Percentiles rank a stretch among this genome's conserved stretches.
phyloP scores from a whole-genome alignment of 176 grass and related monocot species.

The sorghum (Sorghum bicolor) region DNA sequence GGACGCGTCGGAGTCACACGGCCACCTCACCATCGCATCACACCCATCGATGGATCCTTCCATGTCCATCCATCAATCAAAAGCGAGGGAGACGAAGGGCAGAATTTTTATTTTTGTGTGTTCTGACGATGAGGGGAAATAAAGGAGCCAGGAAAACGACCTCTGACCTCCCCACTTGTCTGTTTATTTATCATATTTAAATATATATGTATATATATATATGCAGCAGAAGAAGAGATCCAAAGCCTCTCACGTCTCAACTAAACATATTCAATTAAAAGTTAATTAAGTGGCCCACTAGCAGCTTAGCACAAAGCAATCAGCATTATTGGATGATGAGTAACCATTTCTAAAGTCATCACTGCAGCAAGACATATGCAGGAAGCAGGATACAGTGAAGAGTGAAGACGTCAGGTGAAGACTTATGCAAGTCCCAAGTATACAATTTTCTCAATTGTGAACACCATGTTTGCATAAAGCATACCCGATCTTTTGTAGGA shows the following conservation, averaged over 20 bases:
- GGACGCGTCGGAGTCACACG: neutral
- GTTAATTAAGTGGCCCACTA: neutral
- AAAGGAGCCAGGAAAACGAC: constrained; percentile 21
- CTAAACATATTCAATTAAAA: neutral
- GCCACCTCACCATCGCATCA: constrained; percentile 12
- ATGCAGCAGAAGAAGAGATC: neutral
- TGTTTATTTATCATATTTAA: neutral
- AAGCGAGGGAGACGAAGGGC: neutral
- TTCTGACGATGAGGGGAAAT: neutral
- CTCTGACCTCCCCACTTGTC: constrained; percentile 13
- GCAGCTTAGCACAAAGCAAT: neutral
- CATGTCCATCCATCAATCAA: constrained; percentile 24
- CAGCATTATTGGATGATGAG: neutral
- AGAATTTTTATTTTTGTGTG: neutral
- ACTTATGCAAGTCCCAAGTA: too few species aligned
- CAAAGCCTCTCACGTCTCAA: constrained; percentile 14
- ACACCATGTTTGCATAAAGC: neutral
- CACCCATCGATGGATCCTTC: neutral
- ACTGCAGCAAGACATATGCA: neutral
- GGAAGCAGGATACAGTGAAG: neutral
- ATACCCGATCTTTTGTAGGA: neutral
- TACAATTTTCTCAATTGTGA: too few species aligned
- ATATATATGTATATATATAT: neutral
- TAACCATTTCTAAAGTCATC: neutral
- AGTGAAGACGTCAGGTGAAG: neutral